Conservation (phyloP, 148 eudicot species). For the Persicaria tinctoria region DNA sequence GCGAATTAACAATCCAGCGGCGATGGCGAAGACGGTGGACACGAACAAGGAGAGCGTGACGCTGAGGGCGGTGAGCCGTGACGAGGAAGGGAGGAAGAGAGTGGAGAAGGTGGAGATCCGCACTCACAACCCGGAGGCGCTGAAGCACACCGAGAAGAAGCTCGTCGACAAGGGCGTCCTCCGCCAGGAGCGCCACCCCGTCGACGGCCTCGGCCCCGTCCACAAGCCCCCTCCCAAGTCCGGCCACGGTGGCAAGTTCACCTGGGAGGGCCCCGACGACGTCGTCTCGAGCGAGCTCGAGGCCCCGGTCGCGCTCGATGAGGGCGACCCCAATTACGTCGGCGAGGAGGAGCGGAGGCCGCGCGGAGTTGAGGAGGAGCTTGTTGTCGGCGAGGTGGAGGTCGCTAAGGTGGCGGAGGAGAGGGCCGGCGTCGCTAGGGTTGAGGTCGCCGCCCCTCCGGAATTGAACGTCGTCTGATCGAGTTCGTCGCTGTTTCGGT, state of each 20-base stretch:
- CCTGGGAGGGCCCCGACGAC: slow-evolving; percentile 74
- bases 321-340: slow-evolving; percentile 64
- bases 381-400: slow-evolving; percentile 41
- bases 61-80: slow-evolving; percentile 33
- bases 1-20: background rate
- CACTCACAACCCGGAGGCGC: slow-evolving; percentile 32
- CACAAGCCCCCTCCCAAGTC: slow-evolving; percentile 50
- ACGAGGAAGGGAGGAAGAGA: slow-evolving; percentile 46
- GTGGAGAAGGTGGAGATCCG: slow-evolving; percentile 32
- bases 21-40: slow-evolving; percentile 16
- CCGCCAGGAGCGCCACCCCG: slow-evolving; percentile 58
- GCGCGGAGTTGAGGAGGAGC: slow-evolving; percentile 16
- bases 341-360: slow-evolving; percentile 42
- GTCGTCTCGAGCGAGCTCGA: slow-evolving; percentile 36
- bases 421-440: slow-evolving; percentile 55
- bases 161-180: slow-evolving; percentile 56
- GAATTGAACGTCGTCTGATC: background rate
- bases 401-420: slow-evolving; percentile 44
- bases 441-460: slow-evolving; percentile 51
- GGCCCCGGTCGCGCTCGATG: slow-evolving; percentile 42
- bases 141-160: slow-evolving; percentile 46
- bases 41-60: slow-evolving; percentile 30
- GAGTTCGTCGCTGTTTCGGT: background rate
- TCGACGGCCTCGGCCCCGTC: slow-evolving; percentile 29
- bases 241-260: slow-evolving; percentile 87